These are phyloP conservation scores for Globisporangium cystogenes DNA, from an alignment of 352 stramenopile species.

Conservation along the genomic window DNA sequence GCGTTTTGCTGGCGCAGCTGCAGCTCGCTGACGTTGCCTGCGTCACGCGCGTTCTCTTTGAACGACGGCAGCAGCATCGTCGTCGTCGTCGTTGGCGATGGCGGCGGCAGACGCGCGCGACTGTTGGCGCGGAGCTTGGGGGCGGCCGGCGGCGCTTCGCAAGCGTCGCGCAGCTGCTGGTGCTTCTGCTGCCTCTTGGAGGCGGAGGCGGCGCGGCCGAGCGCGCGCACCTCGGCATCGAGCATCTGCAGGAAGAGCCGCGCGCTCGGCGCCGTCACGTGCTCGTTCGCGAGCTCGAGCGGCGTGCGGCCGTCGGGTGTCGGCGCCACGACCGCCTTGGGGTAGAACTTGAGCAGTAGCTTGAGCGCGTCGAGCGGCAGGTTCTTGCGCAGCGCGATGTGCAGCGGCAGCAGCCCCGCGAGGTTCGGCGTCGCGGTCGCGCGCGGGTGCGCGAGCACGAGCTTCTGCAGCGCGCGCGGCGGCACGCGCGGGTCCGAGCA, in stretches of 20 bases:
- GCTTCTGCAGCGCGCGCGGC: slow-evolving; percentile 49
- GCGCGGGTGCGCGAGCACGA: slow-evolving; percentile 42
- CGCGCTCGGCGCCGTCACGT: slow-evolving; percentile 20
- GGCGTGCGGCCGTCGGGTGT: slow-evolving; percentile 49
- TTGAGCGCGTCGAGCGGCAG: slow-evolving; percentile 55
- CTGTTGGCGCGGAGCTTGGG: not conserved
- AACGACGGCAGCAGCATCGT: no score
- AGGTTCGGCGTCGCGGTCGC: slow-evolving; percentile 41
- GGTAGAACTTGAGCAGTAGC: slow-evolving; percentile 63
- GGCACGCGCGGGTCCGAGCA: slow-evolving; percentile 72
- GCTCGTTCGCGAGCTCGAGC: slow-evolving; percentile 35
- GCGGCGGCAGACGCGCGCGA: not conserved
- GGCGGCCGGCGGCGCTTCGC: not conserved
- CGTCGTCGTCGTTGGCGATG: no score
- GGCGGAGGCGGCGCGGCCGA: slow-evolving; percentile 9
- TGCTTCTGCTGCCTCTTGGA: slow-evolving; percentile 5
- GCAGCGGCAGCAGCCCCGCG: slow-evolving; percentile 54
- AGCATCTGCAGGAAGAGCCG: slow-evolving; percentile 32
- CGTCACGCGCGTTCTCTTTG: not conserved
- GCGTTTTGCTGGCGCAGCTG: no score
- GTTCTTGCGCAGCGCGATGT: slow-evolving; percentile 60
- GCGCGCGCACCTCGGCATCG: slow-evolving; percentile 25
- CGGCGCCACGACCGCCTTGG: slow-evolving; percentile 33
- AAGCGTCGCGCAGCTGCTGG: slow-evolving; percentile 6
- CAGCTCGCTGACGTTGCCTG: not conserved